These are phyloP conservation scores for Sphaerulina populicola DNA, from an alignment of 2,329 filamentous ascomycete genomes.

Conservation along the genomic window DNA sequence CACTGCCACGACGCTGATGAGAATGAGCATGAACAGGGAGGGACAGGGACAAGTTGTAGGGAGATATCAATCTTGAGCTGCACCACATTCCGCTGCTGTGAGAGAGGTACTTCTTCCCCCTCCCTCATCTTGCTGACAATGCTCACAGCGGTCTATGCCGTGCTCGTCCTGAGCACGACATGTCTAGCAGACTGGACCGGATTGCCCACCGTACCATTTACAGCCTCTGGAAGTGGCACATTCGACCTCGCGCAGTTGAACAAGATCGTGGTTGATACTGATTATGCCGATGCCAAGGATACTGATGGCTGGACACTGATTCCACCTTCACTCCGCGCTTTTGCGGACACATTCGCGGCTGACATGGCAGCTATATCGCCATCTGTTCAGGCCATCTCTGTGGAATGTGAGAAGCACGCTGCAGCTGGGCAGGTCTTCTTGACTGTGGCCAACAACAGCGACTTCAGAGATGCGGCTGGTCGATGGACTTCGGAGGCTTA, in stretches of 20 bases:
- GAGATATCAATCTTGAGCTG: background rate
- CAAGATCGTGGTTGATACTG: background rate
- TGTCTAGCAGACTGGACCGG: background rate
- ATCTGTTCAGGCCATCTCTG: background rate
- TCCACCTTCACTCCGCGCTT: slow-evolving; percentile 44
- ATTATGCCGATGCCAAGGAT: background rate
- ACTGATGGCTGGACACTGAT: slow-evolving; percentile 44
- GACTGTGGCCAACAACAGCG: slow-evolving; percentile 38
- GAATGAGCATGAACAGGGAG: background rate
- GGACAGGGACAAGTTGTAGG: too few species aligned
- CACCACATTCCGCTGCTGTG: background rate
- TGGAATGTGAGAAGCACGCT: slow-evolving; percentile 5
- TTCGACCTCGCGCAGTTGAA: background rate
- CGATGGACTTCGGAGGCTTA: slow-evolving; percentile 46
- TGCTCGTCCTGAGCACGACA: background rate
- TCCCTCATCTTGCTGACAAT: background rate
- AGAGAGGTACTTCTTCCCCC: background rate
- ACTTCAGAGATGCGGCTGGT: slow-evolving; percentile 42
- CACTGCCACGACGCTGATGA: background rate
- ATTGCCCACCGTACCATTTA: background rate
- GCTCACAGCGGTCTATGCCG: background rate
- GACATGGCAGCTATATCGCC: slow-evolving; percentile 29
- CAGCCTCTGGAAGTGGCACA: background rate
- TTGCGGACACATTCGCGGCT: slow-evolving; percentile 41
- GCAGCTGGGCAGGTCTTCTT: slow-evolving; percentile 36